A percentile compares a stretch with the other conserved stretches of the same genome.
phyloP scores from a whole-genome alignment of 805 yeast genomes.

The Torulaspora quercuum region DNA sequence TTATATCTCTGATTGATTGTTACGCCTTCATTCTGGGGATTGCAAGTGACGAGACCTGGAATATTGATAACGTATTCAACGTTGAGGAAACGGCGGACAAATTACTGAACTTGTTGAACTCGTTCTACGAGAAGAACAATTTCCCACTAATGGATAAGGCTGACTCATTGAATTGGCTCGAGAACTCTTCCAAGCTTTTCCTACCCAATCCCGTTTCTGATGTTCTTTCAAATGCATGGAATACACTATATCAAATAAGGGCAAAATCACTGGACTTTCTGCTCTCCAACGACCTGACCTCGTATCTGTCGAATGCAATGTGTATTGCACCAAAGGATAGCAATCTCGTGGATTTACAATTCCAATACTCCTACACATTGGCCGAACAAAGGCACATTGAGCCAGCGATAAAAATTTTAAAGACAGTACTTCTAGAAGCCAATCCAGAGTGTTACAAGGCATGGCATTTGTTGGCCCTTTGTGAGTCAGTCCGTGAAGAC shows the following conservation, averaged over 20 bases:
- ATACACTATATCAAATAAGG: slow-evolving; percentile 21
- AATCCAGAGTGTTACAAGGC: slow-evolving; percentile 56
- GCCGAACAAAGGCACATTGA: slow-evolving; percentile 44
- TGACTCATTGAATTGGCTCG: slow-evolving; percentile 25
- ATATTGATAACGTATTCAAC: slow-evolving; percentile 23
- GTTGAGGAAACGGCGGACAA: slow-evolving; percentile 11
- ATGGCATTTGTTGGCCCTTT: slow-evolving; percentile 64
- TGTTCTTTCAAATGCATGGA: slow-evolving; percentile 27
- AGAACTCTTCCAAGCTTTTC: slow-evolving; percentile 17
- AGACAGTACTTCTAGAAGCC: slow-evolving; percentile 45
- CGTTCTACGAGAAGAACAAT: slow-evolving; percentile 22
- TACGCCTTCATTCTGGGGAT: slow-evolving; percentile 25
- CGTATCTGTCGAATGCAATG: slow-evolving; percentile 31
- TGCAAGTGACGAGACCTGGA: slow-evolving; percentile 8
- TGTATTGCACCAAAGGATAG: slow-evolving; percentile 13
- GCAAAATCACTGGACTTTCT: slow-evolving; percentile 19
- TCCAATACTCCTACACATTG: slow-evolving; percentile 48
- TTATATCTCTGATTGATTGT: slow-evolving; percentile 35
- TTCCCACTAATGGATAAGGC: slow-evolving; percentile 18
- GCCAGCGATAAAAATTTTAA: slow-evolving; percentile 46
- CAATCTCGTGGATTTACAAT: slow-evolving; percentile 24
- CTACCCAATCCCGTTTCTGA: slow-evolving; percentile 23
- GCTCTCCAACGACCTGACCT: slow-evolving; percentile 16
- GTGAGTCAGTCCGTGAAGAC: slow-evolving; percentile 61
- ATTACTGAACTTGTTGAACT: slow-evolving; percentile 15